Base-by-base conservation (phyloP, 768 basidiomycete species). In the Pleurotus cornucopiae region DNA sequence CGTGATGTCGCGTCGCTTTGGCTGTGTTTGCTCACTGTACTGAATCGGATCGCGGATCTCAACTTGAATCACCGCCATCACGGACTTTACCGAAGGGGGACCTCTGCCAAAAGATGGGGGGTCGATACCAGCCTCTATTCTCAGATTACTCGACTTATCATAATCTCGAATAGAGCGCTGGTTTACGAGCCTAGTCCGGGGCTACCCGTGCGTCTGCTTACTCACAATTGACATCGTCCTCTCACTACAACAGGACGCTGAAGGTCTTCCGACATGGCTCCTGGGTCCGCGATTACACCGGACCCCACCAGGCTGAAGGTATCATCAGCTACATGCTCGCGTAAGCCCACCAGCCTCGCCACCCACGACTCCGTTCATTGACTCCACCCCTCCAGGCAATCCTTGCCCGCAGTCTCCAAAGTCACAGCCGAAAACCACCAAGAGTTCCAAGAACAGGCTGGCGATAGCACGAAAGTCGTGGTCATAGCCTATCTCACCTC, bases 261-360 rank as follows among this genome's bases (percentile, higher is more conserved):
- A 94, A 96, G 69, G 86, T 98, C 21, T 98, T 93, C 84, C 87
- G 87, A 63, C 82, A 88, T 56, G 97, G 97, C 47, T 81, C 82
- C 20, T 13, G 7, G 6, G 68, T 86, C 16, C 69, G 78, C 1
- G 94, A 98, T 18, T 99, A 98, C 71, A 70, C 64, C 53, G 97
- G 97, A 44, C 89, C 94, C 11, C 80, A 97, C 51, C 91, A 97
- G 71, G 88, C 93, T 11, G 97, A 98, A 60, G 95, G 97, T 14
- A 99, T 99, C 66, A 76, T 96, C 68, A 85, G 85, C 71, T 97
- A 97, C 77, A 98, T 98, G 96, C 69, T 82, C 77, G 98, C 97
- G 95, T 95, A 60, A 64, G 86, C 9, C 20, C 43, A n/a, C n/a
- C 73, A 18, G 43, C 41, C 30, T 11, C 11, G 30, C 25, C 44